Percentiles rank a stretch among this genome's conserved stretches.
Conservation (phyloP, 2,329 filamentous ascomycete genomes). For the Tympanopsis confertula region DNA sequence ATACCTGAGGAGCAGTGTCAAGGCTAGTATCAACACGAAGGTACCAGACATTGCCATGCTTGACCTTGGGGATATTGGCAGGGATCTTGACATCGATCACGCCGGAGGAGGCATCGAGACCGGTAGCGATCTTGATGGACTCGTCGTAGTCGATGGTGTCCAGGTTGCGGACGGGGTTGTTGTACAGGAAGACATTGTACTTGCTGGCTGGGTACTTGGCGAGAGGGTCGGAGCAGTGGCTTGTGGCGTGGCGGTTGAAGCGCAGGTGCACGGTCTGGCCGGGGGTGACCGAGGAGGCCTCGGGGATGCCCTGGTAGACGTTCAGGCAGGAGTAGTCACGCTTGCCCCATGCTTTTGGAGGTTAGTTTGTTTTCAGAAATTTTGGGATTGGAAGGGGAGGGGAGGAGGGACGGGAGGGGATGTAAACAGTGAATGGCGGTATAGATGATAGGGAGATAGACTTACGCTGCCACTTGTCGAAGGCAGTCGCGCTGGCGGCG, state of each 20-base stretch:
- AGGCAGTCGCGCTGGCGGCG: slow-evolving; percentile 13
- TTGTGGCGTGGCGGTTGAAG: slow-evolving; percentile 14
- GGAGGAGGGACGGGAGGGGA: too few relatives aligned
- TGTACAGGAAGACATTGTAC: slow-evolving; percentile 16
- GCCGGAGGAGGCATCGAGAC: slow-evolving; percentile 5
- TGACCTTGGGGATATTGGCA: background rate
- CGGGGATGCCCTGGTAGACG: slow-evolving; percentile 17
- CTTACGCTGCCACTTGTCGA: slow-evolving; percentile 17
- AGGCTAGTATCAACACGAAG: background rate
- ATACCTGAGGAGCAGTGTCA: background rate
- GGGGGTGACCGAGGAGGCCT: slow-evolving; percentile 13
- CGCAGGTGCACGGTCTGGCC: slow-evolving; percentile 11
- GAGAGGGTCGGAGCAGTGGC: slow-evolving; percentile 11
- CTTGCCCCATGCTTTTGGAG: slow-evolving; percentile 16
- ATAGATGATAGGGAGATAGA: too few relatives aligned
- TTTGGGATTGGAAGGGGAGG: background rate
- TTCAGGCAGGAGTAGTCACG: slow-evolving; percentile 18
- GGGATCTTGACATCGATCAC: background rate
- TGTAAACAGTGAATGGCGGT: too few relatives aligned
- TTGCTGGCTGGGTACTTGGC: slow-evolving; percentile 8
- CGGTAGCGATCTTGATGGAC: slow-evolving; percentile 8
- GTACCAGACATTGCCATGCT: background rate
- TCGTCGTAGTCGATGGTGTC: slow-evolving; percentile 10
- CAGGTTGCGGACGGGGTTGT: slow-evolving; percentile 13
- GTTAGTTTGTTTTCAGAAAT: background rate